Evolutionary conservation across 2,329 filamentous ascomycete species (phyloP).

Genomic region (Alternaria dauci): DNA sequence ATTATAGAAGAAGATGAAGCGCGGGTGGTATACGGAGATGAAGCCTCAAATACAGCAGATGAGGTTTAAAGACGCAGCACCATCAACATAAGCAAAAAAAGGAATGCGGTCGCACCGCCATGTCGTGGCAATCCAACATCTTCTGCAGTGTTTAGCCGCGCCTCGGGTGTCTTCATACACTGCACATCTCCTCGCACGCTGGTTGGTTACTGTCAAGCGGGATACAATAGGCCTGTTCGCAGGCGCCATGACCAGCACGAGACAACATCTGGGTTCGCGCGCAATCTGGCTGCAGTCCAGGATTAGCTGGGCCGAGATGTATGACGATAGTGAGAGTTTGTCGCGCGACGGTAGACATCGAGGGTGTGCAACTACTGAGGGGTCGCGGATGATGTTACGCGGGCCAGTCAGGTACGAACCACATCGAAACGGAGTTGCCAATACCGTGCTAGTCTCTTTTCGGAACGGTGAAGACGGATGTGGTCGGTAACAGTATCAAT

Average conservation of each 20-base stretch:
- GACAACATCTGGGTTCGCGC: constrained; percentile 18
- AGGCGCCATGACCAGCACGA: not conserved
- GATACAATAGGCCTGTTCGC: constrained; percentile 18
- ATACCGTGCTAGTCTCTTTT: not conserved
- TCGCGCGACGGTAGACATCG: constrained; percentile 3
- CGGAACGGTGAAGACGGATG: not conserved
- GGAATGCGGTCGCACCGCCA: constrained; percentile 26
- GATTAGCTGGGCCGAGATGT: constrained; percentile 14
- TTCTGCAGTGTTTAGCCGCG: constrained; percentile 44
- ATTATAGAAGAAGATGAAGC: not conserved
- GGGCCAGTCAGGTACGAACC: constrained; percentile 14
- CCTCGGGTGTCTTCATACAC: constrained; percentile 23
- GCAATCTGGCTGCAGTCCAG: constrained; percentile 4
- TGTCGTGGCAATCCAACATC: constrained; percentile 15
- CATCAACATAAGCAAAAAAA: not conserved
- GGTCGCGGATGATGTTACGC: constrained; percentile 35
- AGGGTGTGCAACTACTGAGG: constrained; percentile 22
- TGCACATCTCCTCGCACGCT: constrained; percentile 12
- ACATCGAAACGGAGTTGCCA: constrained; percentile 2
- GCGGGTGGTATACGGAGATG: not conserved
- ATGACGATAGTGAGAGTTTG: constrained; percentile 17
- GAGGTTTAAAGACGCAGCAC: constrained; percentile 6
- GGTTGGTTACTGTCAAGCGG: constrained; percentile 20
- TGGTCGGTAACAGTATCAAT: not conserved
- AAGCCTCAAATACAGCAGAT: constrained; percentile 1